Evolutionary conservation across 208 protist species (phyloP).

Genomic region (Tritrichomonas foetus): DNA sequence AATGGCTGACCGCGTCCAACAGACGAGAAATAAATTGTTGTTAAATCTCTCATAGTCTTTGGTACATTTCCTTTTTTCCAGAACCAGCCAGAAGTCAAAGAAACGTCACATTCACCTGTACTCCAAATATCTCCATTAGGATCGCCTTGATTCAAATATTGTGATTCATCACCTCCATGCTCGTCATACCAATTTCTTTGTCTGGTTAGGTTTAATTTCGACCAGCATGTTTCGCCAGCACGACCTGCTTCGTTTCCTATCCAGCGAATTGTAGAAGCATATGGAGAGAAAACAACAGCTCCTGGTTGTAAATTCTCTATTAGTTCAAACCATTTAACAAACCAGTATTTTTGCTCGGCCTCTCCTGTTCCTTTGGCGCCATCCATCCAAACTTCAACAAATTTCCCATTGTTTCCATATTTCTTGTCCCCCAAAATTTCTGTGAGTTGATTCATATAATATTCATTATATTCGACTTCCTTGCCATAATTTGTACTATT

Average conservation of each 20-base stretch:
- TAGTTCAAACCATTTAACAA: neutral
- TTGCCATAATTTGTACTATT: neutral
- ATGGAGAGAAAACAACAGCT: slow-evolving; percentile 14
- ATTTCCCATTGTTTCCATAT: slow-evolving; percentile 14
- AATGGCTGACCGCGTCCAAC: neutral
- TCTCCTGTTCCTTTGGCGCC: neutral
- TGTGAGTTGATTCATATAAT: slow-evolving; percentile 5
- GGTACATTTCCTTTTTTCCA: neutral
- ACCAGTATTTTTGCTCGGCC: neutral
- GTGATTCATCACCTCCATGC: neutral
- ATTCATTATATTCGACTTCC: neutral
- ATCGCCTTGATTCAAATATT: neutral
- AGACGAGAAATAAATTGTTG: neutral
- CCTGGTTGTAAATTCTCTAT: neutral
- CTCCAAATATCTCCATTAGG: neutral
- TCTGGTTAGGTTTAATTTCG: neutral
- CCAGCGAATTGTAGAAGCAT: neutral
- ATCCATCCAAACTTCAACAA: slow-evolving; percentile 25
- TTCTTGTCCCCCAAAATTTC: neutral
- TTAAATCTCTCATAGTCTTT: neutral
- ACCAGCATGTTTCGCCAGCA: neutral
- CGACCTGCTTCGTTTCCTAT: neutral
- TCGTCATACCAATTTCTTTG: neutral
- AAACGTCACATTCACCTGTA: neutral
- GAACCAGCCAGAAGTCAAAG: neutral